These are phyloP conservation scores for Raffaelea ambrosiae DNA, from an alignment of 2,329 filamentous ascomycete species.

Conservation along the genomic window DNA sequence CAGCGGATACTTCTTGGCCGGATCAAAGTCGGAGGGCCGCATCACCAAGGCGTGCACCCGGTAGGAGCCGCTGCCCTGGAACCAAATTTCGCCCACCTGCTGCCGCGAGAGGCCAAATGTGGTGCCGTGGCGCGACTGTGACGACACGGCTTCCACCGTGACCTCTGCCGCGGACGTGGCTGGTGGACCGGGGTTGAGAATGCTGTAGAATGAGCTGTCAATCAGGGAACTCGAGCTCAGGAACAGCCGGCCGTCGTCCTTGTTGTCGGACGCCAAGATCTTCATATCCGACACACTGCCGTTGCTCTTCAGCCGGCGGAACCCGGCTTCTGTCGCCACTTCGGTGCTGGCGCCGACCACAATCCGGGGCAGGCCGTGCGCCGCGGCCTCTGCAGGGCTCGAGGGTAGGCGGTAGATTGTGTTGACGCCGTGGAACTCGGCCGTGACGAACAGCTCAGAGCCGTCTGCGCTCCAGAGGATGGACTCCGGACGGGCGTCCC, in stretches of 20 bases:
- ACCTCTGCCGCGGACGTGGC: slow-evolving; percentile 11
- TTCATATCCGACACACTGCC: slow-evolving; percentile 47
- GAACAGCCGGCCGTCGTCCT: slow-evolving; percentile 40
- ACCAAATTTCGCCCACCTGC: slow-evolving; percentile 64
- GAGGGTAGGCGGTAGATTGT: slow-evolving; percentile 56
- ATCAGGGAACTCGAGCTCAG: slow-evolving; percentile 60
- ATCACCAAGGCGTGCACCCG: slow-evolving; percentile 63
- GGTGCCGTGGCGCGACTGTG: slow-evolving; percentile 56
- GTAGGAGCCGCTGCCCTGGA: slow-evolving; percentile 53
- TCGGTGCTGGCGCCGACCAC: slow-evolving; percentile 26
- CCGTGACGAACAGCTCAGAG: slow-evolving; percentile 60
- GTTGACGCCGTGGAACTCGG: slow-evolving; percentile 58
- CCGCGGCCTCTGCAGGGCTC: slow-evolving; percentile 29
- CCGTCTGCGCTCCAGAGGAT: slow-evolving; percentile 52
- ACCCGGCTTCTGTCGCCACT: neutral
- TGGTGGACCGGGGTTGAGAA: slow-evolving; percentile 37
- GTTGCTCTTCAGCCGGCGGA: slow-evolving; percentile 18
- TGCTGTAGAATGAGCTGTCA: slow-evolving; percentile 62
- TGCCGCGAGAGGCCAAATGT: slow-evolving; percentile 55
- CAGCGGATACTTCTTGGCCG: slow-evolving; percentile 63
- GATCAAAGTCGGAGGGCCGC: slow-evolving; percentile 59
- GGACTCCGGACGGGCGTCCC: slow-evolving; percentile 49
- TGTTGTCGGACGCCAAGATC: slow-evolving; percentile 32
- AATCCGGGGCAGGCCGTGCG: slow-evolving; percentile 32
- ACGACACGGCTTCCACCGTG: slow-evolving; percentile 41